Evolutionary conservation across 495 filamentous ascomycete genomes (phyloP).

Genomic region (Evernia prunastri): DNA sequence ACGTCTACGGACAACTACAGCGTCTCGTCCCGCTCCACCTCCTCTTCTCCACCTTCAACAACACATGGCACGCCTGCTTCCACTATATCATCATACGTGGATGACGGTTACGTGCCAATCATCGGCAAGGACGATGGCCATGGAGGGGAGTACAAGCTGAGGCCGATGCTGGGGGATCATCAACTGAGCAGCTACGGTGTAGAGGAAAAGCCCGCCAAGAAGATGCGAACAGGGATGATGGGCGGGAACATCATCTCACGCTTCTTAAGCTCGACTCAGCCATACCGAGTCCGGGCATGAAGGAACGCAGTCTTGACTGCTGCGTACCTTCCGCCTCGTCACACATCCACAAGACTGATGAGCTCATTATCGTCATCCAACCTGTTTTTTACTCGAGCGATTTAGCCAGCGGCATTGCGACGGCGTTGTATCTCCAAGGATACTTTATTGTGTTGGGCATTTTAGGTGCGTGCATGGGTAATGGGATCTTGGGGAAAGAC

Average conservation of each 20-base stretch:
- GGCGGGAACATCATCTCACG: constrained; percentile 27
- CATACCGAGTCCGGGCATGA: constrained; percentile 16
- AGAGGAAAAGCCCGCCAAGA: constrained; percentile 27
- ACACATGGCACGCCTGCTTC: constrained; percentile 33
- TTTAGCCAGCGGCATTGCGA: constrained; percentile 21
- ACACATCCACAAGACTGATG: neutral
- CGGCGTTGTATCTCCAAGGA: constrained; percentile 18
- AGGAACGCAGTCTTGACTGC: neutral
- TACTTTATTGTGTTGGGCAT: neutral
- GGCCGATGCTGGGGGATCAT: constrained; percentile 22
- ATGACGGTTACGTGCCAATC: constrained; percentile 22
- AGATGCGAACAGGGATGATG: constrained; percentile 22
- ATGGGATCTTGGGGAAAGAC: neutral
- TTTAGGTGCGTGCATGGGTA: constrained; percentile 3
- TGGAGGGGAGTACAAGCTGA: constrained; percentile 21
- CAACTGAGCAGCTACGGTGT: constrained; percentile 20
- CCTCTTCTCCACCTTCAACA: constrained; percentile 40
- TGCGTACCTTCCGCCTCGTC: neutral
- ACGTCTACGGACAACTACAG: constrained; percentile 41
- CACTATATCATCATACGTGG: constrained; percentile 22
- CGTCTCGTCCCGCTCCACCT: constrained; percentile 44
- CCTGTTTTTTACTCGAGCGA: constrained; percentile 11
- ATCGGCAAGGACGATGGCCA: constrained; percentile 20
- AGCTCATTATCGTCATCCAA: neutral
- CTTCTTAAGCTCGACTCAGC: constrained; percentile 24